Evolutionary conservation across 495 filamentous ascomycete genomes (phyloP), one percentile per base, ranked within the genome.

Genomic region (Trichoderma erinaceum): DNA sequence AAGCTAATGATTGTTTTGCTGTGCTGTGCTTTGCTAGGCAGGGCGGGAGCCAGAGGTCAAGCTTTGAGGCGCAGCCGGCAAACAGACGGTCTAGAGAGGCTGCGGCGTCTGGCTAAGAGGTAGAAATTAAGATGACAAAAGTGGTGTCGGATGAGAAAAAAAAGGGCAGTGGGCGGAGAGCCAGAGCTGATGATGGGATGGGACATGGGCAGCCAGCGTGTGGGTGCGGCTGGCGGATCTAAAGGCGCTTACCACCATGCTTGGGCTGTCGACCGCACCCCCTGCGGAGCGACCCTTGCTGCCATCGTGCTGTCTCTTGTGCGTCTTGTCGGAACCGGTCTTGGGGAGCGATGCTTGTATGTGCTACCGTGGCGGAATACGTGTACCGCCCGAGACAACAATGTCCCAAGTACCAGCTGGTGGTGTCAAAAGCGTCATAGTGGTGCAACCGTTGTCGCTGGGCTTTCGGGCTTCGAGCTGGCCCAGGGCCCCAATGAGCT

Each of bases 181-280:
- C 35, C 35, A 12, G 56, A 61, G 56, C 56, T 61, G 56, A 61
- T 32, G 56, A 61, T 61, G 56, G 56, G 56, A 61, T 32, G 56
- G 56, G 56, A 61, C 56, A 61, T 27, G 56, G 23, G 56, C 56
- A 16, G 52, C 25, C 8, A 21, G 46, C 16, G 46, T 23, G 56
- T 29, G 56, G 27, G 56, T 61, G 56, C 56, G 56, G 56, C 56
- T 61, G 56, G 56, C 56, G 56, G 56, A 61, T 61, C 56, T 61
- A 61, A 61, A 61, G 23, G 56, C 56, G 56, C 56, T 61, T 61
- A 61, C 56, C 56, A 61, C 56, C 56, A 16, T 29, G 56, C 29
- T 61, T 61, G 27, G 56, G 56, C 56, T 61, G 56, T 18, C 56
- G 56, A 61, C 56, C 8, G 27, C 56, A 61, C 56, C 56, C 56